These are phyloP conservation scores for Ceratocystis cacaofunesta DNA, from an alignment of 2,329 filamentous ascomycete species.

Conservation along the genomic window DNA sequence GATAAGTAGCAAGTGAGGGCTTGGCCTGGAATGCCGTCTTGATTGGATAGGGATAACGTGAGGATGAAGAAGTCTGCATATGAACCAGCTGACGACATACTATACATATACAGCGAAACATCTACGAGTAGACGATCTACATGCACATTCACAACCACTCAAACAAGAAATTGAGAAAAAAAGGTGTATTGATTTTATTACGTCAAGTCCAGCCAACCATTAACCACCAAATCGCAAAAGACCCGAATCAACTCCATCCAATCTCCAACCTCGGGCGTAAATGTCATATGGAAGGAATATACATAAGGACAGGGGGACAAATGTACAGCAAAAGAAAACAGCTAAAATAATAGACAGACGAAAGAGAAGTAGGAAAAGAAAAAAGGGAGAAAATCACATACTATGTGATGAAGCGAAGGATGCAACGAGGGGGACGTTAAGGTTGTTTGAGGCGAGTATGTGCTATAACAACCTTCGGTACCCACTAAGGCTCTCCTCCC, in stretches of 20 bases:
- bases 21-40: neutral
- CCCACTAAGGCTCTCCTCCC: neutral
- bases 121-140: no score
- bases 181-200: neutral
- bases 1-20: neutral
- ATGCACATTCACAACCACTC: no score
- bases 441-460: neutral
- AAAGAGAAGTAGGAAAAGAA: neutral
- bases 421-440: neutral
- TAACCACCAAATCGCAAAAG: neutral
- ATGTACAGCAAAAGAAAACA: neutral
- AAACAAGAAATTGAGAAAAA: neutral
- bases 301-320: neutral
- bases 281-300: neutral
- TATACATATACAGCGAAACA: neutral
- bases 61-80: neutral
- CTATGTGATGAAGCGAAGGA: neutral
- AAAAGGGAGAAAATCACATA: neutral
- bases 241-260: neutral
- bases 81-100: neutral
- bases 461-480: neutral
- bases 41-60: no score
- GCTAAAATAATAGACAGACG: neutral
- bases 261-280: no score
- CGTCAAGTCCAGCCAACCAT: neutral